Base-by-base conservation (phyloP, 2,329 filamentous ascomycete species). In the Colletotrichum plurivorum region DNA sequence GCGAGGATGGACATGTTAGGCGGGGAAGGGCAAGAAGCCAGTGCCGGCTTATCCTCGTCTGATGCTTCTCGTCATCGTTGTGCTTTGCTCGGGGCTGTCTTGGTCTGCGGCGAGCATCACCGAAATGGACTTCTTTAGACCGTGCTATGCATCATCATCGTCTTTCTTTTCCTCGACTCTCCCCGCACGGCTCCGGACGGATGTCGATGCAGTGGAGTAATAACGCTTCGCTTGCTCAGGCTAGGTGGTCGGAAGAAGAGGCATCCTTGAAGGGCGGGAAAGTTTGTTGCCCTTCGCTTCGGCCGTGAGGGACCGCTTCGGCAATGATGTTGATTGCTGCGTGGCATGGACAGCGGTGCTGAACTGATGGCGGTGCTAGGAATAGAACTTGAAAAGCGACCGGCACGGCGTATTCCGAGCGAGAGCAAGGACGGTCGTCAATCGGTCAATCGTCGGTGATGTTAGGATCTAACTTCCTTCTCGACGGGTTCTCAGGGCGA, bases 321-420 rank as follows among this genome's bases (percentile, higher is more conserved):
- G 9, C 31, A 52, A 43, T 25, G 49, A n/a, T 53, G 53, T 25
- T 39, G 43, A 13, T 39, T 20, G n/a, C 18, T 22, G 6, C 15
- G 6, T 15, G n/a, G 13, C 25, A 9, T 10, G 9, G 39, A 25
- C 48, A 45, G 10, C n/a, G 51, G 22, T 45, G 13, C 43, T 43
- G 41, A 51, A 15, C 31, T 36, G 31, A 22, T 36, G 59, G 31
- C 45, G 53, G 59, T 54, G 61, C 54, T 65, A 59, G 66, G 54
- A 69, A 65, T 65, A 69, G 59, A 53, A 52, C 36, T 27, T 27
- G 22, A 36, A 25, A 27, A 52, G 4, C 22, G 36, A 45, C 41
- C 36, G 59, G 54, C 61, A 65, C 61, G 66, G 61, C 39, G 63
- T 20, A 31, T 41, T 31, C 54, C 48, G 66, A 36, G 31, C 31